Evolutionary conservation across 2,329 filamentous ascomycete genomes (phyloP), one percentile per base, ranked within the genome.

Genomic region (Colletotrichum sp.): DNA sequence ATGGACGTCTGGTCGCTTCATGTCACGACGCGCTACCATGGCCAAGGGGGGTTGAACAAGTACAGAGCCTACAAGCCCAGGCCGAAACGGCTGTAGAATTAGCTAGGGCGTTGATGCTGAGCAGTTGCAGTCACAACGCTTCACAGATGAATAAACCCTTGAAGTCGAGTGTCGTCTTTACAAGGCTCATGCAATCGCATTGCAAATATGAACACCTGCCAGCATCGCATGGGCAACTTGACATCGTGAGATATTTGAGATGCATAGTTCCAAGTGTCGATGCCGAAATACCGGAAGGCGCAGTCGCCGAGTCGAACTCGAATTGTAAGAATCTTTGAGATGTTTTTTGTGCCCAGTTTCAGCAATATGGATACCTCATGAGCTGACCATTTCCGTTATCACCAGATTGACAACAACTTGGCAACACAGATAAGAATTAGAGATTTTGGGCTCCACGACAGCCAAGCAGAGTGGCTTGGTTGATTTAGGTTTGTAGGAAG

Each of bases 401-500:
- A 24, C 24, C 24, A 59, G 13, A 14, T 28, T 21, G 13, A 28
- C 3, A 16, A 43, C 61, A 26, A 21, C 61, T 24, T 21, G 59
- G 30, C n/a, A 21, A 34, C n/a, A 34, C 13, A 39, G 34, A 43
- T 28, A 43, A 43, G 21, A 43, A 26, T 34, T 28, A 39, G 32
- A 43, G 21, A 26, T 6, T 13, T 28, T 43, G 32, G 34, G 21
- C 61, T 39, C n/a, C 61, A 43, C 36, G 61, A n/a, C 61, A 69
- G 48, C 65, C 30, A 69, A 60, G 55, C 57, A 64, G 18, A 7
- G 57, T 68, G 73, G 70, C 70, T 65, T 52, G 36, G 70, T 21
- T 32, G 34, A 36, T 73, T 73, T 60, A 32, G n/a, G 28, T 52
- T 59, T 73, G 73, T 75, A 39, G 24, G 64, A 73, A 36, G 63